Base-by-base conservation (phyloP, 2,329 filamentous ascomycete species). In the Trichophyton rubrum region DNA sequence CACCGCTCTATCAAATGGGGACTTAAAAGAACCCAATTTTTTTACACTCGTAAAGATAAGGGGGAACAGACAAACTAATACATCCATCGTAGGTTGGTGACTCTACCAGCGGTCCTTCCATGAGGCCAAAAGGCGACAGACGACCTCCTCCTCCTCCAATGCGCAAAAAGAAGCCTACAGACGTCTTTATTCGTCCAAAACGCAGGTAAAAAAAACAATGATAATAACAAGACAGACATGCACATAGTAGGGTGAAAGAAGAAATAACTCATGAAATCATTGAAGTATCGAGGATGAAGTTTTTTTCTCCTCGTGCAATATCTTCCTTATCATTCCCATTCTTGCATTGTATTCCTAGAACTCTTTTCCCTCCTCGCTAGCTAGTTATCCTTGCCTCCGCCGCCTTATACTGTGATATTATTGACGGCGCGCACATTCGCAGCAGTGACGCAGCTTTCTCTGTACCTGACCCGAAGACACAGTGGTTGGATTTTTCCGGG, bases 151-250 rank as follows among this genome's bases (percentile, higher is more conserved):
- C 70, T 24, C 68, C 69, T 22, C 68, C 67, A 20, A 68, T 71
- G 59, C 72, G 73, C 55, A 73, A 70, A 56, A 75, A 73, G 66
- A 75, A 74, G 62, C 68, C 71, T 22, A 68, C 62, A 20, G 73
- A 75, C 60, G 72, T 73, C 2, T 76, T 76, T 62, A 75, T 76
- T 62, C 68, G 73, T 41, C 74, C 74, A 15, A 75, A 73, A 63
- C 67, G 69, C 60, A 70, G 70, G 45, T 51, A 51, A 51, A 53
- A 51, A 63, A 49, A 59, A 40, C n/a, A 24, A 63, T 27, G 24
- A 49, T 41, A 63, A 43, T 56, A 41, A 51, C 45, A 63, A 49
- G 59, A 41, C 33, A n/a, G 5, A 35, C 30, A 7, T n/a, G 33
- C 51, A 55, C 51, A 6, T 17, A 33, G 49, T 35, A 55, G 15